phyloP scores from a whole-genome alignment of 192 early-diverging fungal genomes.

The Podila horticola region DNA sequence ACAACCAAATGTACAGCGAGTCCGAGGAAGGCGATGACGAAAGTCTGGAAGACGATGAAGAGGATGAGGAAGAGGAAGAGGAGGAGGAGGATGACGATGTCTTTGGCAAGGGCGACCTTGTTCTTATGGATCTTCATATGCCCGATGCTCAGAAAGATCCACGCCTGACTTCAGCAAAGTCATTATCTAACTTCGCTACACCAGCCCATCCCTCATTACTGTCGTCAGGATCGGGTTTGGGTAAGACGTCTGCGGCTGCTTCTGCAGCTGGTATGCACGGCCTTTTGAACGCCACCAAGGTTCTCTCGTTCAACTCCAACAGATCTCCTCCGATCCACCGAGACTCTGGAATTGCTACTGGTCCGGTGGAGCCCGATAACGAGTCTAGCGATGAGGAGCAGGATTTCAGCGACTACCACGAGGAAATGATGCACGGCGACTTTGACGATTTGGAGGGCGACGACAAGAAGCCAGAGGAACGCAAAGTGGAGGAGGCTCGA shows the following conservation, averaged over 20 bases:
- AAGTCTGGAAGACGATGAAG: slow-evolving; percentile 9
- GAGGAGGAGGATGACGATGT: slow-evolving; percentile 47
- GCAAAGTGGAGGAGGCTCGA: slow-evolving; percentile 2
- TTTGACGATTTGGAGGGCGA: slow-evolving; percentile 46
- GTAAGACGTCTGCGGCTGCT: slow-evolving; percentile 1
- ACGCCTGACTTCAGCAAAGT: slow-evolving; percentile 19
- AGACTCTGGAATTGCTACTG: background rate
- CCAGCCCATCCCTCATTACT: slow-evolving; percentile 11
- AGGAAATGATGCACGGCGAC: slow-evolving; percentile 70
- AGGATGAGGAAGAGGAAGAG: slow-evolving; percentile 28
- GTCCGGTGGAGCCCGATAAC: slow-evolving; percentile 5
- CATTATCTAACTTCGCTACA: slow-evolving; percentile 31
- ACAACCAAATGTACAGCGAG: slow-evolving; percentile 45
- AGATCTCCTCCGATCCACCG: slow-evolving; percentile 22
- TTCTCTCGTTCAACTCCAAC: slow-evolving; percentile 42
- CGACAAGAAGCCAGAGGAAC: slow-evolving; percentile 9
- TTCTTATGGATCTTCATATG: slow-evolving; percentile 50
- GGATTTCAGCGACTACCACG: slow-evolving; percentile 64
- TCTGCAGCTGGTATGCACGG: slow-evolving; percentile 42
- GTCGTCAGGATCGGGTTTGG: slow-evolving; percentile 18
- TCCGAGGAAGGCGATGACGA: slow-evolving; percentile 47
- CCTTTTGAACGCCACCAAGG: slow-evolving; percentile 41
- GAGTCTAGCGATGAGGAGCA: slow-evolving; percentile 55
- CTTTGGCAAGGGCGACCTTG: slow-evolving; percentile 49
- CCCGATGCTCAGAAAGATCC: slow-evolving; percentile 36